Evolutionary conservation across 768 basidiomycete species (phyloP).

Genomic region (Boletus barrowsii): DNA sequence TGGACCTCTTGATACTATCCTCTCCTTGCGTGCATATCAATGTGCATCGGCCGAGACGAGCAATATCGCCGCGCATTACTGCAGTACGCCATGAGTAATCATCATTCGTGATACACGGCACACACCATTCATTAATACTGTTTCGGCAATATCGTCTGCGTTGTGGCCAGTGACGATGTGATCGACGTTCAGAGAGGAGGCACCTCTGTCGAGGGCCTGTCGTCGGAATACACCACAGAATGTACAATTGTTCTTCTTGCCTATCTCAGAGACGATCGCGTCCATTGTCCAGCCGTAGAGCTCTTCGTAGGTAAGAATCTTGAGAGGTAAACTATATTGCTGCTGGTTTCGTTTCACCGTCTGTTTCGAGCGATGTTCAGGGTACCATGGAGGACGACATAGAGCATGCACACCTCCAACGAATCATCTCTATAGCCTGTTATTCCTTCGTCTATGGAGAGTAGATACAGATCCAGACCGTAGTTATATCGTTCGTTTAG

Average conservation of each 20-base stretch:
- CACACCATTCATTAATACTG: constrained; percentile 97
- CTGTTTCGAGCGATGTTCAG: constrained; percentile 39
- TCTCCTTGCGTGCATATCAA: constrained; percentile 94
- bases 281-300: constrained; percentile 99
- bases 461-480: constrained; percentile 82
- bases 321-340: constrained; percentile 93
- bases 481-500: constrained; percentile 94
- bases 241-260: constrained; percentile 97
- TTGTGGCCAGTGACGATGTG: constrained; percentile 99
- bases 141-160: constrained; percentile 98
- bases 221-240: constrained; percentile 98
- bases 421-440: constrained; percentile 98
- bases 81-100: background rate
- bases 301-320: constrained; percentile 94
- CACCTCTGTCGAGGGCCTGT: constrained; percentile 95
- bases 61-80: constrained; percentile 99
- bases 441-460: constrained; percentile 98
- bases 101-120: constrained; percentile 6
- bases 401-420: constrained; percentile 61
- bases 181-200: constrained; percentile 82
- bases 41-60: constrained; percentile 90
- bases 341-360: constrained; percentile 96
- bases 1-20: constrained; percentile 93
- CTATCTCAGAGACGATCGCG: constrained; percentile 88
- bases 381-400: constrained; percentile 3